Evolutionary conservation across 2,329 filamentous ascomycete genomes (phyloP).

Genomic region (Fusarium pininemorale): DNA sequence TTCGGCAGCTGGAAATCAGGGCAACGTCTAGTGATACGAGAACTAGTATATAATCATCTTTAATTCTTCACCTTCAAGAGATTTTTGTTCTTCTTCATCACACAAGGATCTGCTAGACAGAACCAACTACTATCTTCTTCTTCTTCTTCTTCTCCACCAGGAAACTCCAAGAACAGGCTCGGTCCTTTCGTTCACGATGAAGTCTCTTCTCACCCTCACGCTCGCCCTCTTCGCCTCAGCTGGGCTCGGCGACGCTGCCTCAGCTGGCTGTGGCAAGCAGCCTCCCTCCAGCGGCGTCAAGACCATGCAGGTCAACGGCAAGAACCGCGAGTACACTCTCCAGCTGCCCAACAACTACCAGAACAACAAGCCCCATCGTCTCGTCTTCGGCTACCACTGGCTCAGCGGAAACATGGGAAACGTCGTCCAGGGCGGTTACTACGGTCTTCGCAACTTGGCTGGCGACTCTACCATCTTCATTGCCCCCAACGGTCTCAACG

Average conservation of each 20-base stretch:
- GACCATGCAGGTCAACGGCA: conserved; percentile 45
- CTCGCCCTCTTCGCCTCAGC: conserved; percentile 18
- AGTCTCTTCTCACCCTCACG: conserved; percentile 8
- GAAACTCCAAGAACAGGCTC: not conserved
- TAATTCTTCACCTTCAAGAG: not conserved
- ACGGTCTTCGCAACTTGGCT: conserved; percentile 51
- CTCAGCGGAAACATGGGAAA: conserved; percentile 51
- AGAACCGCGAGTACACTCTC: conserved; percentile 50
- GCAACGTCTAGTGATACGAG: not conserved
- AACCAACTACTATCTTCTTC: not conserved
- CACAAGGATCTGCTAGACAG: conserved; percentile 19
- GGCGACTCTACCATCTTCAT: conserved; percentile 54
- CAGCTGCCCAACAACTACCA: conserved; percentile 46
- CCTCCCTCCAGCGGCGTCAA: conserved; percentile 44
- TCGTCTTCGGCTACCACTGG: conserved; percentile 51
- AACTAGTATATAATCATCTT: not conserved
- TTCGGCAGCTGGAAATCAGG: not conserved
- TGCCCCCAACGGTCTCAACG: conserved; percentile 52
- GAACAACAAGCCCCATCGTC: conserved; percentile 31
- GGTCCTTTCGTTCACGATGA: not conserved
- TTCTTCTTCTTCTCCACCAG: not conserved
- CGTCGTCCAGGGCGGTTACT: conserved; percentile 51
- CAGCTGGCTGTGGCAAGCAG: conserved; percentile 49
- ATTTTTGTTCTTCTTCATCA: not conserved
- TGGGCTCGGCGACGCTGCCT: conserved; percentile 38